These are phyloP conservation scores for Nicotiana otophora DNA, from an alignment of 257 asterid genomes.

Conservation along the genomic window DNA sequence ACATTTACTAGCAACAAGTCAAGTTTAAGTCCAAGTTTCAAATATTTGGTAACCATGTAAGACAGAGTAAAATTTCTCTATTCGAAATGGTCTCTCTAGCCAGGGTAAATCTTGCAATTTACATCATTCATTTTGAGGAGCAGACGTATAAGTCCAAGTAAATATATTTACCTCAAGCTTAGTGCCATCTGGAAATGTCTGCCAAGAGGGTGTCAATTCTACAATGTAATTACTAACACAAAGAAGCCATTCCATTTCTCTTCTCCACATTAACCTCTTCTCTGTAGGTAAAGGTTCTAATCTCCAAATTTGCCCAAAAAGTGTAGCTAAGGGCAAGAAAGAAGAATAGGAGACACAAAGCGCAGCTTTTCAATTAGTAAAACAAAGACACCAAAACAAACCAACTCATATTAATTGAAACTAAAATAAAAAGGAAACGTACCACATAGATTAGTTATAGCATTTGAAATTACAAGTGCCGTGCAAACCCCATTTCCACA, in stretches of 20 bases:
- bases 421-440: neutral
- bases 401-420: neutral
- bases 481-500: constrained; percentile 81
- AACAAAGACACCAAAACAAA: neutral
- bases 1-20: neutral
- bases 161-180: constrained; percentile 54
- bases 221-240: constrained; percentile 78
- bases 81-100: too few relatives aligned
- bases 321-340: constrained; percentile 38
- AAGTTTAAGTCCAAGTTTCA: neutral
- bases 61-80: too few relatives aligned
- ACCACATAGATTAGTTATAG: constrained; percentile 87
- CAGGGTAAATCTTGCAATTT: neutral
- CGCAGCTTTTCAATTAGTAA: neutral
- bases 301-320: constrained; percentile 88
- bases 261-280: constrained; percentile 69
- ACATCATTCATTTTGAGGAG: neutral
- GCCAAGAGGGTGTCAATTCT: constrained; percentile 69
- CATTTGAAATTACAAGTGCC: constrained; percentile 75
- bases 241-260: constrained; percentile 84
- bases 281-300: constrained; percentile 56
- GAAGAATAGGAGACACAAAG: neutral
- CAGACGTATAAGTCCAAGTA: neutral
- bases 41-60: neutral
- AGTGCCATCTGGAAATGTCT: constrained; percentile 74